Conservation (phyloP, 257 asterid species). For the Vinca minor region DNA sequence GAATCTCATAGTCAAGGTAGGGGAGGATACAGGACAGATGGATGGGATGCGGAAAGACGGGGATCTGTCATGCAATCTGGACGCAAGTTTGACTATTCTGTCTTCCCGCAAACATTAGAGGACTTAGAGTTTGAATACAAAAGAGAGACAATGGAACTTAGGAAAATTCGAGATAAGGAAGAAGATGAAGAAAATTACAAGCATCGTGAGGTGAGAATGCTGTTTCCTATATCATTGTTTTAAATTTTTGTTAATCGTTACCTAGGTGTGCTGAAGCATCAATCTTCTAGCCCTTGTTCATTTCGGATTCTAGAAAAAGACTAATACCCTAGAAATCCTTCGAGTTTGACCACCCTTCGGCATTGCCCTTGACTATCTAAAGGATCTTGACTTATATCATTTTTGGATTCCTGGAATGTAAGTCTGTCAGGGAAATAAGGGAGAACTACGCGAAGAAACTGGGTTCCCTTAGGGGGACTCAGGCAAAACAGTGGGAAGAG, state of each 20-base stretch:
- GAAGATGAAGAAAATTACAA: slow-evolving; percentile 82
- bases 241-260: slow-evolving; percentile 1
- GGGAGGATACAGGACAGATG: slow-evolving; percentile 54
- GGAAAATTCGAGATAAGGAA: slow-evolving; percentile 80
- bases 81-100: slow-evolving; percentile 42
- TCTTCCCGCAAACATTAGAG: slow-evolving; percentile 60
- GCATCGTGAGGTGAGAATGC: slow-evolving; percentile 76
- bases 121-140: slow-evolving; percentile 61
- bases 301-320: slow-evolving; percentile 1
- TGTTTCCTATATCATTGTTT: background rate
- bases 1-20: slow-evolving; percentile 63
- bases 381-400: slow-evolving; percentile 7
- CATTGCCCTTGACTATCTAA: background rate
- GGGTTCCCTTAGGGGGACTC: slow-evolving; percentile 46
- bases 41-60: slow-evolving; percentile 61
- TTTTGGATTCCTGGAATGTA: slow-evolving; percentile 24
- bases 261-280: slow-evolving; percentile 1
- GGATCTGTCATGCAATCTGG: slow-evolving; percentile 46
- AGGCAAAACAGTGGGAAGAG: slow-evolving; percentile 76
- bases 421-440: slow-evolving; percentile 69
- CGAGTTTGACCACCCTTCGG: slow-evolving; percentile 1
- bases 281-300: background rate
- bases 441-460: slow-evolving; percentile 59
- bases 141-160: slow-evolving; percentile 83
- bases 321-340: background rate